These are phyloP conservation scores for Gossypium trilobum DNA, from an alignment of 441 rosid species.

Conservation along the genomic window DNA sequence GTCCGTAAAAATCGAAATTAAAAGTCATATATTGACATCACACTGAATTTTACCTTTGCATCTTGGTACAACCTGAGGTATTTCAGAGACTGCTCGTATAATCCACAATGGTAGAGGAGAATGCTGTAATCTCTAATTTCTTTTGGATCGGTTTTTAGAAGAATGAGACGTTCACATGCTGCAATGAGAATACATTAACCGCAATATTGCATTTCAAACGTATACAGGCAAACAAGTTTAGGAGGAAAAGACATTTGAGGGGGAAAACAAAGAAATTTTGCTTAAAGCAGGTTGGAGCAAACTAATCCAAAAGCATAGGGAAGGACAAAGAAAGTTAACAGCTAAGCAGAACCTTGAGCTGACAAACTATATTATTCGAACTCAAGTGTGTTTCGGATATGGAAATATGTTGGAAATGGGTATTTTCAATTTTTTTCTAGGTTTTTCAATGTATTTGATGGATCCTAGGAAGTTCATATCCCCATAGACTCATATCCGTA, in stretches of 20 bases:
- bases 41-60: constrained; percentile 27
- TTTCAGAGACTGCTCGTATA: constrained; percentile 38
- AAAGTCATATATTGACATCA: neutral
- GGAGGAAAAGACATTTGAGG: neutral
- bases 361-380: neutral
- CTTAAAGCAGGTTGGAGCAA: neutral
- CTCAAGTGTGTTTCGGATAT: neutral
- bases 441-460: no score
- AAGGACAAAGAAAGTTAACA: neutral
- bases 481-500: no score
- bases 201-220: neutral
- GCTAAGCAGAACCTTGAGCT: neutral
- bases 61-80: constrained; percentile 37
- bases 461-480: no score
- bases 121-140: constrained; percentile 60
- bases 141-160: constrained; percentile 35
- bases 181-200: constrained; percentile 8
- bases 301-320: neutral
- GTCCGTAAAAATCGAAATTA: neutral
- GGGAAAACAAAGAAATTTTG: neutral
- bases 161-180: constrained; percentile 61
- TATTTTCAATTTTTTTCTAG: neutral
- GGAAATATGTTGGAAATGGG: neutral
- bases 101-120: constrained; percentile 61
- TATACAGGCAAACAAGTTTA: neutral